Evolutionary conservation across 2,329 filamentous ascomycete species (phyloP).

Genomic region (Aspergillus fischeri): DNA sequence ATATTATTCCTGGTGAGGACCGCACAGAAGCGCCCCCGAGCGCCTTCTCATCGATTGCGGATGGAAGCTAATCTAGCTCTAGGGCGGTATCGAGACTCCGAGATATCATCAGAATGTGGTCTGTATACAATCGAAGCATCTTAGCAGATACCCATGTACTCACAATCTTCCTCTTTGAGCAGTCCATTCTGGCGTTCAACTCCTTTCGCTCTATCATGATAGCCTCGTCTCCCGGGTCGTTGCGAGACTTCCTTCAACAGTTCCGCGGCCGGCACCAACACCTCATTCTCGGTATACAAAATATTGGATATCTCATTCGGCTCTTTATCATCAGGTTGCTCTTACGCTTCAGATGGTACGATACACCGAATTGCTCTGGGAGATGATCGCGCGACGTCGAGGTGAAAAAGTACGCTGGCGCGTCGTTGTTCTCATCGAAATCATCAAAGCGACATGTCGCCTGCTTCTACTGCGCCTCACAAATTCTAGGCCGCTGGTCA

Average conservation of each 20-base stretch:
- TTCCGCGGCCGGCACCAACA: slow-evolving; percentile 47
- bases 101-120: slow-evolving; percentile 87
- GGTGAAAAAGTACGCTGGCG: slow-evolving; percentile 79
- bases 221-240: slow-evolving; percentile 68
- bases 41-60: not conserved
- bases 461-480: slow-evolving; percentile 78
- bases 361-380: slow-evolving; percentile 93
- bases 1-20: slow-evolving; percentile 74
- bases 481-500: slow-evolving; percentile 74
- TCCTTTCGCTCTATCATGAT: slow-evolving; percentile 91
- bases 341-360: slow-evolving; percentile 82
- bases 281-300: slow-evolving; percentile 62
- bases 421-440: slow-evolving; percentile 78
- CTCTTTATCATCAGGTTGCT: slow-evolving; percentile 75
- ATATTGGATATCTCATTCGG: slow-evolving; percentile 59
- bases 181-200: slow-evolving; percentile 82
- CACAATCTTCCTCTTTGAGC: not conserved
- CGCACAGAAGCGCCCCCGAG: not conserved
- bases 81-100: slow-evolving; percentile 64
- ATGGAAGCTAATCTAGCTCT: slow-evolving; percentile 2
- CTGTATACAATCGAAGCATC: slow-evolving; percentile 22
- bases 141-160: not conserved
- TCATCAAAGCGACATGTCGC: slow-evolving; percentile 78
- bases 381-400: slow-evolving; percentile 88
- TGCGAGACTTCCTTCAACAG: slow-evolving; percentile 52